Evolutionary conservation across 2,329 filamentous ascomycete species (phyloP).

Genomic region (Aspergillus tanneri): DNA sequence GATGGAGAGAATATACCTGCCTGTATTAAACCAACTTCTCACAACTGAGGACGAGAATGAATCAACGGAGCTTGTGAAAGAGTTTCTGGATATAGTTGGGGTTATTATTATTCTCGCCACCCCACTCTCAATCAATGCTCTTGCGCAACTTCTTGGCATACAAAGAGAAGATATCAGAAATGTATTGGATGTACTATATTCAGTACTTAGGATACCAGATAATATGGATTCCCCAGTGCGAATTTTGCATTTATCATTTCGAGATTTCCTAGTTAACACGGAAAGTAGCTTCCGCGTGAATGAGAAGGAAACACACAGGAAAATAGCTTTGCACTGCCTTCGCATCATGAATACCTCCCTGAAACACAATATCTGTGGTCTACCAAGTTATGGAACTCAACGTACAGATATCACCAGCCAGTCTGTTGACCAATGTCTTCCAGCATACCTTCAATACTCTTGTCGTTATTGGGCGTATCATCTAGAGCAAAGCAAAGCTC

Average conservation of each 20-base stretch:
- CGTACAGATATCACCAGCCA: conserved; percentile 6
- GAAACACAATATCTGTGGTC: conserved; percentile 16
- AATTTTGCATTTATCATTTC: conserved; percentile 31
- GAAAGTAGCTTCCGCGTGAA: conserved; percentile 32
- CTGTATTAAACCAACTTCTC: conserved; percentile 24
- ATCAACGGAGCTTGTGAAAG: conserved; percentile 9
- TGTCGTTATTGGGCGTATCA: conserved; percentile 32
- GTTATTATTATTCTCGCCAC: conserved; percentile 23
- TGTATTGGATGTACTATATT: conserved; percentile 18
- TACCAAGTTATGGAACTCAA: conserved; percentile 9
- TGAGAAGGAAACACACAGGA: conserved; percentile 29
- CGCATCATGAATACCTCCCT: background rate
- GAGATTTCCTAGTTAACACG: conserved; percentile 29
- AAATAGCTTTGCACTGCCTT: conserved; percentile 29
- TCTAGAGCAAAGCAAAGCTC: conserved; percentile 14
- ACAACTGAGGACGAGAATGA: conserved; percentile 12
- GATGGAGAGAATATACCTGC: conserved; percentile 30
- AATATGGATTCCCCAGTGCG: conserved; percentile 12
- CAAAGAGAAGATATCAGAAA: conserved; percentile 10
- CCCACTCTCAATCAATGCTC: conserved; percentile 21
- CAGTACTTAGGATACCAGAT: conserved; percentile 20
- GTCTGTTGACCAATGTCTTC: conserved; percentile 5
- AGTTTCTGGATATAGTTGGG: conserved; percentile 24
- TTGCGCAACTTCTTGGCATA: conserved; percentile 15
- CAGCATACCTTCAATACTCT: conserved; percentile 24